Conservation (phyloP, 352 stramenopile species). For the Pythium chondricola region DNA sequence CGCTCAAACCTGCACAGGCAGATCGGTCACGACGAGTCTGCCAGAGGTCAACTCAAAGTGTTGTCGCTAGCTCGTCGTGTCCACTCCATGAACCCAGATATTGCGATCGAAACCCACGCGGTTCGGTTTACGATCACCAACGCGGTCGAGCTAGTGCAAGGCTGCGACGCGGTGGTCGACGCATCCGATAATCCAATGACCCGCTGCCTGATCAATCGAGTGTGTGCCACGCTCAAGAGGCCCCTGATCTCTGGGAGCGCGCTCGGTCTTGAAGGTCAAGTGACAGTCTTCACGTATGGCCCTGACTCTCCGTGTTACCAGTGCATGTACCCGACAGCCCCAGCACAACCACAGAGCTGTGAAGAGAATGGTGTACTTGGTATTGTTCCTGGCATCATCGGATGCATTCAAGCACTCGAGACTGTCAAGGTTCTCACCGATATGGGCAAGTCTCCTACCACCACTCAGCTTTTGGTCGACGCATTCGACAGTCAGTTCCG, state of each 20-base stretch:
- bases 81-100: constrained; percentile 72
- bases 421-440: constrained; percentile 87
- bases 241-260: constrained; percentile 93
- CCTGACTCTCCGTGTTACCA: constrained; percentile 86
- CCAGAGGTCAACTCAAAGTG: constrained; percentile 87
- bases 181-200: constrained; percentile 94
- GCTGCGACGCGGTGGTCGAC: constrained; percentile 93
- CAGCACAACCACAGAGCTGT: constrained; percentile 76
- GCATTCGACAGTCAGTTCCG: constrained; percentile 69
- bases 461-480: constrained; percentile 74
- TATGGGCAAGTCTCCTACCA: constrained; percentile 47
- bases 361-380: constrained; percentile 96
- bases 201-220: constrained; percentile 95
- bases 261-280: constrained; percentile 94
- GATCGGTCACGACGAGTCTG: constrained; percentile 88
- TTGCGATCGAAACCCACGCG: constrained; percentile 43
- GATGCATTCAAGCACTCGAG: constrained; percentile 92
- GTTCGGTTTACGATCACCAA: constrained; percentile 73
- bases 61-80: constrained; percentile 66
- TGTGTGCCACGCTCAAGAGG: constrained; percentile 78
- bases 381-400: constrained; percentile 92
- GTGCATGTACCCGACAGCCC: constrained; percentile 93
- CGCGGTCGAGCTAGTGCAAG: constrained; percentile 59
- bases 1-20: constrained; percentile 97
- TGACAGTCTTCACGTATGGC: constrained; percentile 93